Evolutionary conservation across 202 grass and related monocot species (phyloP).

Genomic region (Carex arenaria): DNA sequence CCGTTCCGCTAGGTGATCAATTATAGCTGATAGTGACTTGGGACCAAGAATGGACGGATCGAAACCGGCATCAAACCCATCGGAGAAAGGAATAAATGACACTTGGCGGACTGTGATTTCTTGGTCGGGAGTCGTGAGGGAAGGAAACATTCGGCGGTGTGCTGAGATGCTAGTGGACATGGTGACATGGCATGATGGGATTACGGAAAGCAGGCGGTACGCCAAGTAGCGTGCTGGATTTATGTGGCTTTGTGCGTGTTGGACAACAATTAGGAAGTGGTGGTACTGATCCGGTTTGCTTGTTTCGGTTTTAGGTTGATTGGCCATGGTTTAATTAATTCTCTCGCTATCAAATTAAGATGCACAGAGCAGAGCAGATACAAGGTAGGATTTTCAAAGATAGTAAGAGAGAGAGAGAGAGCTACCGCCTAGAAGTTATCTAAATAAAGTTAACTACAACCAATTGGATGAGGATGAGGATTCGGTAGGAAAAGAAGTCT

Average conservation of each 20-base stretch:
- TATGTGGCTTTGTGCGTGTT: constrained; percentile 34
- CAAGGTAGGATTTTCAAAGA: not conserved
- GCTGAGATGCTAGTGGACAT: constrained; percentile 17
- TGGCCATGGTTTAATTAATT: not conserved
- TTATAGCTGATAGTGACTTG: constrained; percentile 1
- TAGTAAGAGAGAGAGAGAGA: not conserved
- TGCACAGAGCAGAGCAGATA: not conserved
- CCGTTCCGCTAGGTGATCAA: constrained; percentile 9
- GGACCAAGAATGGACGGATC: not conserved
- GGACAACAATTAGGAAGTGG: constrained; percentile 43
- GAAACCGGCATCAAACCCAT: constrained; percentile 30
- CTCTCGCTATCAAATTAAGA: not conserved
- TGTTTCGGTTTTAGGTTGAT: not conserved
- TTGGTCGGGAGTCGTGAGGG: not conserved
- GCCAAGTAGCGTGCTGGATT: constrained; percentile 10
- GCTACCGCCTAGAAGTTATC: too few species aligned
- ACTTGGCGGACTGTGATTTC: constrained; percentile 17
- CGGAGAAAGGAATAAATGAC: constrained; percentile 34
- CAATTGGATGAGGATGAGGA: not conserved
- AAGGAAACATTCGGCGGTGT: constrained; percentile 35
- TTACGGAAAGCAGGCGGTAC: constrained; percentile 17
- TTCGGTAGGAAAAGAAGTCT: not conserved
- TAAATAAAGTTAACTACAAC: not conserved
- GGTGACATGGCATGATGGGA: constrained; percentile 17
- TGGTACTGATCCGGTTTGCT: not conserved